Base-by-base conservation (phyloP, 805 yeast genomes). In the Cyberlindnera suaveolens region DNA sequence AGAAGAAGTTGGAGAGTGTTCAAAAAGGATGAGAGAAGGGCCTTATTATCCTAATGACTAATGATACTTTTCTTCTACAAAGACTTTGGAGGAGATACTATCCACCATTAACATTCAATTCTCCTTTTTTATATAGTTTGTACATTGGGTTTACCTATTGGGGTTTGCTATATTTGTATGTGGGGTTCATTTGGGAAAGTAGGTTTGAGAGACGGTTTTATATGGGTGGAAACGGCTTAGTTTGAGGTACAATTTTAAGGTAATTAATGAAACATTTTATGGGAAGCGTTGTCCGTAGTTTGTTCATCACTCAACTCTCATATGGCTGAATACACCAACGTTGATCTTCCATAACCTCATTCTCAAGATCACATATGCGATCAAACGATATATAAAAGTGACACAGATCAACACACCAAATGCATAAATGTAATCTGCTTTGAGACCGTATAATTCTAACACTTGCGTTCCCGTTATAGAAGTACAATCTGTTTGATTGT, bases 381-480 rank as follows among this genome's bases (percentile, higher is more conserved):
- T 40, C 5, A 71, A 42, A 29, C 80, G 51, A 49, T 74, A 75
- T n/a, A 62, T 27, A n/a, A 75, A 56, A 1, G 68, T 47, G 26
- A 74, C 61, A 4, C 67, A 68, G 5, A 66, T 46, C 33, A 72
- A 50, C 1, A 71, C 65, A 0, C 68, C 68, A 41, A 69, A 64
- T 37, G 63, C 65, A 16, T 63, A 51, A 13, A 56, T 57, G 46
- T 65, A 56, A 43, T 68, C 30, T 55, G 51, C 34, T 14, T 58
- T 41, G 17, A 54, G 19, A 0, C 73, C 66, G 50, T 79, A 84
- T 4, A 65, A 54, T 13, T 68, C 69, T 37, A 82, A 58, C 5
- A 83, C 84, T 30, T 74, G 74, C 14, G 63, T 56, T 1, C 91
- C 91, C 13, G 69, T 71, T 4, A 67, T 57, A 49, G 78, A 70